Evolutionary conservation across 306 rosid species (phyloP).

Genomic region (Mimosa pudica): DNA sequence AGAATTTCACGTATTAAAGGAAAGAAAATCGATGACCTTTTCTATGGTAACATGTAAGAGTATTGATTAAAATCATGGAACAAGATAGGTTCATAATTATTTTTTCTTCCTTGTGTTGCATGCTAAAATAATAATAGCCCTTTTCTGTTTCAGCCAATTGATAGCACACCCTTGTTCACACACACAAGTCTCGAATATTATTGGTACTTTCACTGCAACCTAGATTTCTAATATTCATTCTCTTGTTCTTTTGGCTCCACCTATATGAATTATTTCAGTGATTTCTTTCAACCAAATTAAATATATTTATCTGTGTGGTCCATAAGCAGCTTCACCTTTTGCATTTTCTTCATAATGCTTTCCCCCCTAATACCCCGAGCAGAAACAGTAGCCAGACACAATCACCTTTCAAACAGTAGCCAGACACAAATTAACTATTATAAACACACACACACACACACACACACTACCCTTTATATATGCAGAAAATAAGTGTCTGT

Average conservation of each 20-base stretch:
- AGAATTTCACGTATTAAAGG: not conserved
- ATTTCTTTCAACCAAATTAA: constrained; percentile 27
- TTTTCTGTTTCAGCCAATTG: constrained; percentile 46
- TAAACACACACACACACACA: not conserved
- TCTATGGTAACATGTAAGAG: constrained; percentile 28
- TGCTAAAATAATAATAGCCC: constrained; percentile 54
- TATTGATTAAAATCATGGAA: constrained; percentile 45
- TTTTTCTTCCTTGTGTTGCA: constrained; percentile 52
- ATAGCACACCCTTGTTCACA: constrained; percentile 49
- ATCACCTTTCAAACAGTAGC: constrained; percentile 6
- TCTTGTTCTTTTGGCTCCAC: not conserved
- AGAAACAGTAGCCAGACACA: not conserved
- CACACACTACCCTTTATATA: no score
- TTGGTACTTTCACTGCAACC: constrained; percentile 47
- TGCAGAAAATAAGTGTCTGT: not conserved
- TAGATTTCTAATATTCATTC: constrained; percentile 21
- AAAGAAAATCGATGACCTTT: constrained; percentile 10
- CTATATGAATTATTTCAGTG: constrained; percentile 33
- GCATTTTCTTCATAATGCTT: constrained; percentile 25
- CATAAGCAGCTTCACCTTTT: constrained; percentile 22
- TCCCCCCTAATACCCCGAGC: not conserved
- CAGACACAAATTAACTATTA: no score
- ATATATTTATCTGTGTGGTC: constrained; percentile 38
- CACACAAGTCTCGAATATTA: constrained; percentile 34
- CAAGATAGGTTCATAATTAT: constrained; percentile 44